Evolutionary conservation across 2,329 filamentous ascomycete species (phyloP), one percentile per base, ranked within the genome.

Genomic region (Emergomyces africanus): DNA sequence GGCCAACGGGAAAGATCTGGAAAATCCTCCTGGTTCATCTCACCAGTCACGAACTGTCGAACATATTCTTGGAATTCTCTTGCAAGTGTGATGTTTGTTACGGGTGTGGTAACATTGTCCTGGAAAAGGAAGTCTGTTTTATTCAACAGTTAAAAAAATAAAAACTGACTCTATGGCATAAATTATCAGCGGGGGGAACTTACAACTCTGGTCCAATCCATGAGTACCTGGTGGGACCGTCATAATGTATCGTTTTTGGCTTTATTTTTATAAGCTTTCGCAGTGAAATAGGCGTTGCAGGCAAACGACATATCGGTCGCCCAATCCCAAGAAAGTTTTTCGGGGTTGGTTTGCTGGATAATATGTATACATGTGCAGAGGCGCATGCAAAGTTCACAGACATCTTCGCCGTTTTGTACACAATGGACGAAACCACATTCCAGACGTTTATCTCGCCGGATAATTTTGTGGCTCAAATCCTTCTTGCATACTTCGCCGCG

Each of bases 291-390:
- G 6, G 60, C 57, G 48, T 63, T 59, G 58, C 61, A 63, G n/a
- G 55, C 60, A 41, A 60, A 63, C 18, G 58, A 33, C 15, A 59
- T 58, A 35, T 61, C 58, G 12, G 57, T 59, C 10, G 44, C 48
- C 57, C 60, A 63, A n/a, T 63, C 57, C 60, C 61, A 63, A 9
- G 33, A 57, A 50, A 63, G 57, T 35, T 63, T 57, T 30, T 57
- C 48, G 14, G 60, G 60, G 53, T 5, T 50, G 39, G 20, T 55
- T 51, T 10, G 60, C 30, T 10, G 61, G 60, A 42, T 59, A 63
- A 42, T 59, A 63, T 9, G 33, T 12, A 55, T 61, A 63, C n/a
- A 61, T 50, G 14, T 60, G 49, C 44, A 54, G 46, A 41, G n/a
- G n/a, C n/a, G n/a, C n/a, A 63, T 63, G 23, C 28, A n/a, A n/a